phyloP scores from a whole-genome alignment of 179 eudicot species.

The Corrigiola litoralis region DNA sequence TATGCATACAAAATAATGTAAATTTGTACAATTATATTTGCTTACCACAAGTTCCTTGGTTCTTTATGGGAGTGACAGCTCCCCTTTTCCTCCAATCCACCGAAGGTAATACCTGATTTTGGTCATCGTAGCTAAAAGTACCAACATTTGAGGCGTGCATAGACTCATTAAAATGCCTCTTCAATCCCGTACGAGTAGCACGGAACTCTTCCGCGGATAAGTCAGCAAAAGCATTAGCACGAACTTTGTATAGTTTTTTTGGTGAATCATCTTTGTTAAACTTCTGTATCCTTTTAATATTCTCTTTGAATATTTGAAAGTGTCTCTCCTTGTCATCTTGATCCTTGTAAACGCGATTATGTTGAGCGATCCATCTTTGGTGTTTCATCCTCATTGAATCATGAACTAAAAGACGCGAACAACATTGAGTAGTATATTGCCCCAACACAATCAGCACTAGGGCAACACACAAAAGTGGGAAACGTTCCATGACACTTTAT shows the following conservation, averaged over 20 bases:
- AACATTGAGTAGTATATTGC: background rate
- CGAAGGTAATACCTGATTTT: conserved; percentile 19
- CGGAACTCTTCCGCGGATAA: conserved; percentile 30
- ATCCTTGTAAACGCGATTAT: conserved; percentile 24
- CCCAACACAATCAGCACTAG: background rate
- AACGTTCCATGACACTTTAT: too few species aligned
- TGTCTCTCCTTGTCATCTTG: conserved; percentile 18
- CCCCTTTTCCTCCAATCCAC: conserved; percentile 38
- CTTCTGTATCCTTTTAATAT: conserved; percentile 28
- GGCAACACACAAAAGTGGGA: too few species aligned
- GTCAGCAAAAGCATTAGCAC: conserved; percentile 31
- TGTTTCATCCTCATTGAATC: conserved; percentile 16
- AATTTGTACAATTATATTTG: too few species aligned
- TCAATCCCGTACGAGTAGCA: conserved; percentile 29
- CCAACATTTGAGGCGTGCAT: background rate
- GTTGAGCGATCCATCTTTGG: conserved; percentile 32
- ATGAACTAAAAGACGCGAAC: background rate
- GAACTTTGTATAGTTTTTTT: conserved; percentile 5
- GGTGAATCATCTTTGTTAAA: conserved; percentile 10
- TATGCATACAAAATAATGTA: too few species aligned
- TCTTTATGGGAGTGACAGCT: conserved; percentile 36
- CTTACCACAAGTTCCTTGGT: conserved; percentile 42
- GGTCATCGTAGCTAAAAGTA: conserved; percentile 14
- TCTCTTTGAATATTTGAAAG: conserved; percentile 19
- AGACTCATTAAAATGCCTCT: background rate